Conservation (phyloP, 192 early-diverging fungal genomes). For the Coemansia sp. region DNA sequence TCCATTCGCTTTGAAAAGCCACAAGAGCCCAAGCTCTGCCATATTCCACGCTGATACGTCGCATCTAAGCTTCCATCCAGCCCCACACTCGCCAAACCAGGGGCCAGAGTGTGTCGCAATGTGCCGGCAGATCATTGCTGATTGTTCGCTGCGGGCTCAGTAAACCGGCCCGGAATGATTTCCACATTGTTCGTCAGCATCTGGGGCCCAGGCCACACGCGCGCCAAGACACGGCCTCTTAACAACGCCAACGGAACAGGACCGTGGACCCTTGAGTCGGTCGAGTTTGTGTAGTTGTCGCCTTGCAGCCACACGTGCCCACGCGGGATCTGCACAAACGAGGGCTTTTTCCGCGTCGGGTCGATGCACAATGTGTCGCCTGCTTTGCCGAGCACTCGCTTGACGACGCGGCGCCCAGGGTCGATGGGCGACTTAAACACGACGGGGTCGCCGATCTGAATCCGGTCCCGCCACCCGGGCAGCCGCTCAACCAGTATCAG, state of each 20-base stretch:
- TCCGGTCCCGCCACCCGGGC: conserved; percentile 46
- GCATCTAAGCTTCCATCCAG: too few species aligned
- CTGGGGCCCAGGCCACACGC: conserved; percentile 48
- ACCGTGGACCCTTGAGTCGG: conserved; percentile 86
- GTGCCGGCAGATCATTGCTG: background rate
- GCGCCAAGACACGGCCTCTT: conserved; percentile 73
- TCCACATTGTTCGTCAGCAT: conserved; percentile 24
- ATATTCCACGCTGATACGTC: too few species aligned
- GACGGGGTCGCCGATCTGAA: conserved; percentile 76
- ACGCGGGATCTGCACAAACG: conserved; percentile 74
- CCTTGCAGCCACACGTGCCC: conserved; percentile 93
- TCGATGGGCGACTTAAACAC: conserved; percentile 70
- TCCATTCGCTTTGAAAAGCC: too few species aligned
- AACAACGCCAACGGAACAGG: conserved; percentile 82
- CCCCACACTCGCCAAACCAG: too few species aligned
- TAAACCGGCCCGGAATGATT: conserved; percentile 34
- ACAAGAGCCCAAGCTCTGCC: too few species aligned
- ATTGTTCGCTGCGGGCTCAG: background rate
- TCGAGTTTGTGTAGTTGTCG: conserved; percentile 88
- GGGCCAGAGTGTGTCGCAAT: too few species aligned
- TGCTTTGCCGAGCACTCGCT: conserved; percentile 79
- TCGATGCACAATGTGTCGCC: conserved; percentile 83
- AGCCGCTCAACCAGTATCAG: conserved; percentile 72
- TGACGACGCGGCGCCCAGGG: conserved; percentile 69
- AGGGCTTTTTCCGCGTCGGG: conserved; percentile 60